phyloP scores from a whole-genome alignment of 129 eudicot genomes.

The Scalesia atractyloides region DNA sequence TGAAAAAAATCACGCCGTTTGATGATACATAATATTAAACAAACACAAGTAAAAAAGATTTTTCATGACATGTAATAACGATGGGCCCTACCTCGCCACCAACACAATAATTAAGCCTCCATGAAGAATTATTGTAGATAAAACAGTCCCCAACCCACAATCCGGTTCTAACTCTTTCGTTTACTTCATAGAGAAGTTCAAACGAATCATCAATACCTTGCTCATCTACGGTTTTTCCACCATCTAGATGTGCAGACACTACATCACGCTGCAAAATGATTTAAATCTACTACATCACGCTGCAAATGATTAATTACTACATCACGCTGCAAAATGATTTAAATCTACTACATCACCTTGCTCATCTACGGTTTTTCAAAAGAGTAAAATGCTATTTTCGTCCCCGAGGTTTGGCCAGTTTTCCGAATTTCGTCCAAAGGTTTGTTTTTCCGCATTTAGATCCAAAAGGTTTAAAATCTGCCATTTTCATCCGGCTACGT shows the following conservation, averaged over 20 bases:
- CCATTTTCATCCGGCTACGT: too few species aligned
- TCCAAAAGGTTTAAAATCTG: too few species aligned
- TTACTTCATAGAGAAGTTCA: constrained; percentile 80
- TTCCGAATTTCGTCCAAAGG: too few species aligned
- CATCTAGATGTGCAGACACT: constrained; percentile 84
- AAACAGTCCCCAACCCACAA: constrained; percentile 99
- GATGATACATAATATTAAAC: not conserved
- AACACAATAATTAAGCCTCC: constrained; percentile 98
- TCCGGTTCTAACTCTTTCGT: constrained; percentile 94
- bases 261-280: constrained; percentile 75
- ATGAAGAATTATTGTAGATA: constrained; percentile 88
- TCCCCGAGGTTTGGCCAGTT: too few species aligned
- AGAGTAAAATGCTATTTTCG: too few species aligned
- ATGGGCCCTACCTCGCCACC: constrained; percentile 88
- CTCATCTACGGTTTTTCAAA: too few species aligned
- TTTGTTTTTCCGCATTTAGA: too few species aligned
- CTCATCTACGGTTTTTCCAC: constrained; percentile 91
- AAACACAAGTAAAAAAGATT: not conserved
- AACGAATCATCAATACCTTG: constrained; percentile 94
- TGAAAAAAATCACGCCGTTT: constrained; percentile 32
- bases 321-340: constrained; percentile 71
- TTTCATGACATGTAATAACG: constrained; percentile 1
- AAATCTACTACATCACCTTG: constrained; percentile 6
- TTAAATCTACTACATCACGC: constrained; percentile 5
- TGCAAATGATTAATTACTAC: too few species aligned